Evolutionary conservation across 2,329 filamentous ascomycete genomes (phyloP).

Genomic region (Aureobasidium zeae): DNA sequence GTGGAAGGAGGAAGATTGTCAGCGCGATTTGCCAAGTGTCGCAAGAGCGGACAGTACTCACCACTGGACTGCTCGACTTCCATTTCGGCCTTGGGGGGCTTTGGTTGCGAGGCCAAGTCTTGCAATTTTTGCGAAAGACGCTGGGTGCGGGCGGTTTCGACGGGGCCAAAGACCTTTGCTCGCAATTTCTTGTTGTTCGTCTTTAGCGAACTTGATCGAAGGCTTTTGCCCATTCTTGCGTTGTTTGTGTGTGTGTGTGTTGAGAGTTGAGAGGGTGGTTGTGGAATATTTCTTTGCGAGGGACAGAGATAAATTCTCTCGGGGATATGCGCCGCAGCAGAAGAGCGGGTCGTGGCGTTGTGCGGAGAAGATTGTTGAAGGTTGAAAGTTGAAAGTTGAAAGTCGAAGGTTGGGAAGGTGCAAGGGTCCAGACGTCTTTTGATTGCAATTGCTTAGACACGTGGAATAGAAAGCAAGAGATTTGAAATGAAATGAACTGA

Average conservation of each 20-base stretch:
- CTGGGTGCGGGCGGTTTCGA: conserved; percentile 67
- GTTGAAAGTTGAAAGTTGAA: too few species aligned
- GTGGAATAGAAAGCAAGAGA: too few species aligned
- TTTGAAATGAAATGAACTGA: too few species aligned
- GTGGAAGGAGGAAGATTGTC: not conserved
- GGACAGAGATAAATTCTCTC: conserved; percentile 15
- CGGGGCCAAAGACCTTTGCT: conserved; percentile 72
- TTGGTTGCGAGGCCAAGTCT: conserved; percentile 68
- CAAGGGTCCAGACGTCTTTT: too few species aligned
- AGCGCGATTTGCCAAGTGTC: too few species aligned
- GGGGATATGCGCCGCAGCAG: conserved; percentile 2
- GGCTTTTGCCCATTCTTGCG: conserved; percentile 70
- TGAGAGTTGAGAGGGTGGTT: conserved; percentile 14
- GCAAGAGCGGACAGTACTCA: conserved; percentile 4
- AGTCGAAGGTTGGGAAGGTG: too few species aligned
- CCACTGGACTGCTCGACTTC: conserved; percentile 38
- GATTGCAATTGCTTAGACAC: too few species aligned
- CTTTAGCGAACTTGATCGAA: conserved; percentile 70
- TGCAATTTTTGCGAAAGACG: conserved; percentile 78
- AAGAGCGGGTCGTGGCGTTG: conserved; percentile 7
- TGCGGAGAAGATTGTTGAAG: conserved; percentile 13
- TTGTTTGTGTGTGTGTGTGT: too few species aligned
- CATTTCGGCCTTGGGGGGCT: conserved; percentile 45
- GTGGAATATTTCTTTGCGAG: conserved; percentile 15
- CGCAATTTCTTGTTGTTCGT: conserved; percentile 75